phyloP scores from a whole-genome alignment of 495 filamentous ascomycete genomes.

The Talaromyces liani region DNA sequence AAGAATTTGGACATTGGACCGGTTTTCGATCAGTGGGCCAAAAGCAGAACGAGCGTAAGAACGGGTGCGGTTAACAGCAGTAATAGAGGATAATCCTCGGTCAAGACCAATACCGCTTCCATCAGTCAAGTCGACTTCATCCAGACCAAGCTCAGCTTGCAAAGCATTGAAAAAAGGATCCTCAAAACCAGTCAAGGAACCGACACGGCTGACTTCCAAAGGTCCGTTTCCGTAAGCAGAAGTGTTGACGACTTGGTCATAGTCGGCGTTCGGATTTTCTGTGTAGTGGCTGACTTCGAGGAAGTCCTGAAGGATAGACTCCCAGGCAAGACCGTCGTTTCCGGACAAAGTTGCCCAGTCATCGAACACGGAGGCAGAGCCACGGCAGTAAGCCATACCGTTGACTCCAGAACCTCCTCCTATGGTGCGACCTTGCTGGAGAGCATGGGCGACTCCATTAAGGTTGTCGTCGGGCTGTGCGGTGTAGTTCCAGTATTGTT shows the following conservation, averaged over 20 bases:
- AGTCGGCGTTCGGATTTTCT: no score
- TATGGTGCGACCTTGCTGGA: no score
- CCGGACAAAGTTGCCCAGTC: no score
- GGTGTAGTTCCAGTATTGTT: slow-evolving; percentile 6
- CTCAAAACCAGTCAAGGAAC: background rate
- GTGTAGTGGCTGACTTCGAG: no score
- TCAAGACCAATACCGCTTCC: slow-evolving; percentile 9
- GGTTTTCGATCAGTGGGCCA: slow-evolving; percentile 1
- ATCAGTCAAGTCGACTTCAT: slow-evolving; percentile 6
- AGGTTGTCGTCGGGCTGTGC: slow-evolving; percentile 9
- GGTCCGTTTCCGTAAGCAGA: no score
- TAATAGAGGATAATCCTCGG: background rate
- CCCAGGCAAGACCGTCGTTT: no score
- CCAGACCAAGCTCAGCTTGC: background rate
- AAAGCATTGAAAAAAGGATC: background rate
- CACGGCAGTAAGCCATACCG: no score
- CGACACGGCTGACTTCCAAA: no score
- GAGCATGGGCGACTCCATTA: background rate
- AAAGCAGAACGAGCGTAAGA: slow-evolving; percentile 4
- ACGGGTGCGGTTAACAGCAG: slow-evolving; percentile 9
- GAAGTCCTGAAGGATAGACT: no score
- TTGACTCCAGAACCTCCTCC: no score
- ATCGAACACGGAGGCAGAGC: no score
- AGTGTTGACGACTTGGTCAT: no score
- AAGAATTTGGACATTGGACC: slow-evolving; percentile 7